phyloP scores from a whole-genome alignment of 2,329 filamentous ascomycete species.

The Orbilia oligospora region DNA sequence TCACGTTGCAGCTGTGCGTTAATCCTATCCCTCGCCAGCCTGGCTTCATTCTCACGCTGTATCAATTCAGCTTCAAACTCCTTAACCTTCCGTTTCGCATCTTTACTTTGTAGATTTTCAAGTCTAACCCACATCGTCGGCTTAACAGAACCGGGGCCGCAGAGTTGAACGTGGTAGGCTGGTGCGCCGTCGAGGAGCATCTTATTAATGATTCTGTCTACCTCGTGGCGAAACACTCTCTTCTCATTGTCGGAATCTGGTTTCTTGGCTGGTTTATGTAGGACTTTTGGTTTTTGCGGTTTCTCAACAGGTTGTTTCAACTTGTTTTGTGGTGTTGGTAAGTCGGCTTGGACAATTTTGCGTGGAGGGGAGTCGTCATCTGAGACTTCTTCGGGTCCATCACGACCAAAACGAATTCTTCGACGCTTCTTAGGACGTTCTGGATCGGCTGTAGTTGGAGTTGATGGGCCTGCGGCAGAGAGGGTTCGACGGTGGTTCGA shows the following conservation, averaged over 20 bases:
- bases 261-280: neutral
- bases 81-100: conserved; percentile 33
- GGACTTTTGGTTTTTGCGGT: neutral
- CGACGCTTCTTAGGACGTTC: conserved; percentile 56
- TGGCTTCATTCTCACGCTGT: conserved; percentile 28
- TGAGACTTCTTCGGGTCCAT: conserved; percentile 37
- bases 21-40: conserved; percentile 25
- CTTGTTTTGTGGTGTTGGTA: neutral
- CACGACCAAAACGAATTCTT: conserved; percentile 33
- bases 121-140: conserved; percentile 46
- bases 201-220: conserved; percentile 43
- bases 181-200: conserved; percentile 50
- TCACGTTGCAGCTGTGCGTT: conserved; percentile 47
- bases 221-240: conserved; percentile 18
- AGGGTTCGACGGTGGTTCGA: conserved; percentile 30
- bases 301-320: neutral
- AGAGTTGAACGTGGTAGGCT: conserved; percentile 43
- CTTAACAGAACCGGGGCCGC: neutral
- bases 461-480: conserved; percentile 9
- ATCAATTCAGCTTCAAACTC: conserved; percentile 32
- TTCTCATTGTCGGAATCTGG: neutral
- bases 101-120: conserved; percentile 36
- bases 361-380: conserved; percentile 6
- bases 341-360: neutral
- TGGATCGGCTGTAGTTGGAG: neutral